Conservation (phyloP, 2,329 filamentous ascomycete species). For the Coleophoma eucalyptorum region DNA sequence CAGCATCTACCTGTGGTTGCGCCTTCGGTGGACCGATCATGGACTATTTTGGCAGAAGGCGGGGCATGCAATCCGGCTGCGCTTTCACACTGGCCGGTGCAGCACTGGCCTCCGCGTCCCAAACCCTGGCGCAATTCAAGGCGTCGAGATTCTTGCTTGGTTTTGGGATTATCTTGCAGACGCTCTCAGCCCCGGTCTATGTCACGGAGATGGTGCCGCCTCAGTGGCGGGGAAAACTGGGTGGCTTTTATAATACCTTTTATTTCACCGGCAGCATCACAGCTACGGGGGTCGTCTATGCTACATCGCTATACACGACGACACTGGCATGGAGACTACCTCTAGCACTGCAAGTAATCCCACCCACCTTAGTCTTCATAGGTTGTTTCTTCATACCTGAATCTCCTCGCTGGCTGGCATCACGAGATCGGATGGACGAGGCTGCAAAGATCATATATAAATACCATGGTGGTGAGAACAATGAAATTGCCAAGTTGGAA, state of each 20-base stretch:
- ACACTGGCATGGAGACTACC: conserved; percentile 41
- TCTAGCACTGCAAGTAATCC: conserved; percentile 33
- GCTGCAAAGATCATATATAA: conserved; percentile 39
- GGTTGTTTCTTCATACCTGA: conserved; percentile 41
- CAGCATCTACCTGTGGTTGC: conserved; percentile 8
- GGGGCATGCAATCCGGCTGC: conserved; percentile 15
- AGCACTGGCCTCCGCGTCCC: conserved; percentile 16
- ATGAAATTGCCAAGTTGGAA: conserved; percentile 48
- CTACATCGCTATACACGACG: conserved; percentile 19
- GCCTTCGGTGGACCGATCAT: conserved; percentile 11
- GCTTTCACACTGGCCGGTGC: conserved; percentile 11
- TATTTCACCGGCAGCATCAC: conserved; percentile 18
- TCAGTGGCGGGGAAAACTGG: conserved; percentile 36
- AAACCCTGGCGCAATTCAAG: conserved; percentile 35
- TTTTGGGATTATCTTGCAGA: conserved; percentile 42
- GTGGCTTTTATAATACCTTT: conserved; percentile 20
- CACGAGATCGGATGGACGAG: conserved; percentile 42
- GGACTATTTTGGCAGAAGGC: conserved; percentile 13
- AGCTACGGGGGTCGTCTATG: conserved; percentile 14
- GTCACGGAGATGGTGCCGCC: conserved; percentile 40
- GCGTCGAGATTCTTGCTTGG: conserved; percentile 53
- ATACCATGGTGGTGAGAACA: conserved; percentile 45
- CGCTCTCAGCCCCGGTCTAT: conserved; percentile 37
- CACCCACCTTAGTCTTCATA: conserved; percentile 15
- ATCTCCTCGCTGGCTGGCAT: conserved; percentile 42